Evolutionary conservation across 2,329 filamentous ascomycete genomes (phyloP).

Genomic region (Metarhizium humberi): DNA sequence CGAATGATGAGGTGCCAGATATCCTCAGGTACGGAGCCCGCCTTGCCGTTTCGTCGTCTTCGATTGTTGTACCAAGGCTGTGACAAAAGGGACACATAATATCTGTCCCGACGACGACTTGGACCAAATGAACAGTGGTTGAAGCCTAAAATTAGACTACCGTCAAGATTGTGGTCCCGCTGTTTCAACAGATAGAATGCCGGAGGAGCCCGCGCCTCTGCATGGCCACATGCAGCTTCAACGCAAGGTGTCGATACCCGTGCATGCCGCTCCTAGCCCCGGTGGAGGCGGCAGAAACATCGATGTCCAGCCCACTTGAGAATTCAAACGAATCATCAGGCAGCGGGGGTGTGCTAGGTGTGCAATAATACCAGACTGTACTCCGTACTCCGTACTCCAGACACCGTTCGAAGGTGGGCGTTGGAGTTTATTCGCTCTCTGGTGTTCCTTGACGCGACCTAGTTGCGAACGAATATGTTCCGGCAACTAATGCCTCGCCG

Average conservation of each 20-base stretch:
- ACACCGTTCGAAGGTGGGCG: too few relatives aligned
- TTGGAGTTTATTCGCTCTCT: too few relatives aligned
- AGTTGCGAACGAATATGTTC: too few relatives aligned
- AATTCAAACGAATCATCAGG: neutral
- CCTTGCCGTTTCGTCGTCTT: neutral
- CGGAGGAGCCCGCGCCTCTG: slow-evolving; percentile 1
- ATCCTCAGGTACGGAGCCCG: neutral
- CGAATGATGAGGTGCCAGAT: neutral
- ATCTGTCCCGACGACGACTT: neutral
- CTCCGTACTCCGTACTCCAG: too few relatives aligned
- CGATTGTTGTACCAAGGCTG: neutral
- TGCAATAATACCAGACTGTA: neutral
- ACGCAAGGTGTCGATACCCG: neutral
- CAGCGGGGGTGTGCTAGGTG: neutral
- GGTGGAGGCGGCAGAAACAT: neutral
- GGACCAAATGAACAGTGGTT: neutral
- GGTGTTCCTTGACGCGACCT: too few relatives aligned
- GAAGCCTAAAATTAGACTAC: neutral
- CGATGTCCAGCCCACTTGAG: too few relatives aligned
- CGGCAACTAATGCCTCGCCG: neutral
- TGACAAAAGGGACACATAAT: neutral
- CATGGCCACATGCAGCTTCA: neutral
- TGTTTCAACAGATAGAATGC: neutral
- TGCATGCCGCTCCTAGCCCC: neutral
- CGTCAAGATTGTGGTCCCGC: neutral